phyloP scores from a whole-genome alignment of 306 rosid genomes.

The Gleditsia sinensis region DNA sequence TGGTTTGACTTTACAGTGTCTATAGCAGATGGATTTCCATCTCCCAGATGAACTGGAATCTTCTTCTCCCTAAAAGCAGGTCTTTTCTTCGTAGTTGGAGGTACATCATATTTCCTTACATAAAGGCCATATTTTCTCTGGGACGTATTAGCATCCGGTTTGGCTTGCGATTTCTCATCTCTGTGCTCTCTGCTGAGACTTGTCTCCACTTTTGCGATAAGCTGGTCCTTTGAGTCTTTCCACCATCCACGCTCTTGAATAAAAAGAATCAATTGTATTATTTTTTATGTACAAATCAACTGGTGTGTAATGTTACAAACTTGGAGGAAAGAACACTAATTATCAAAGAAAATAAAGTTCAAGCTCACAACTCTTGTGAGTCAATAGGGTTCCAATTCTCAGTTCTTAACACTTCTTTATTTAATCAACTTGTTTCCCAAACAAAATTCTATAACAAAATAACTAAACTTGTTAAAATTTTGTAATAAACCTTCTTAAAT shows the following conservation, averaged over 20 bases:
- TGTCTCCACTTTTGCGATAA: constrained; percentile 43
- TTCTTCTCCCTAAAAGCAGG: constrained; percentile 92
- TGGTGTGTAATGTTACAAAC: neutral
- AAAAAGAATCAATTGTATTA: neutral
- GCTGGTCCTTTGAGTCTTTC: constrained; percentile 60
- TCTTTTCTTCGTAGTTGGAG: constrained; percentile 61
- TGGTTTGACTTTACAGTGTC: constrained; percentile 52
- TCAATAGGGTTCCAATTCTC: neutral
- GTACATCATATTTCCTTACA: constrained; percentile 54
- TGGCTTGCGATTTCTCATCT: constrained; percentile 56
- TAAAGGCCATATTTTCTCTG: constrained; percentile 57
- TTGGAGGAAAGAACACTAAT: neutral
- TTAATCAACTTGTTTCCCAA: neutral
- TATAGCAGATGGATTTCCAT: constrained; percentile 42
- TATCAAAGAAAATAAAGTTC: neutral
- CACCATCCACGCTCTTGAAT: constrained; percentile 55
- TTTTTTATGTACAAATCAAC: neutral
- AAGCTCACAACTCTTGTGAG: neutral
- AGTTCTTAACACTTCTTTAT: neutral
- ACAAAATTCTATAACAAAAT: neutral
- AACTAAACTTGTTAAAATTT: neutral
- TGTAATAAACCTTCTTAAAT: too few species aligned
- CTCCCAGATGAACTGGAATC: constrained; percentile 48
- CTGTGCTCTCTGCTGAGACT: constrained; percentile 48
- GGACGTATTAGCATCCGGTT: constrained; percentile 34